Conservation (phyloP, 208 protist genomes). For the Crithidia mellificae region DNA sequence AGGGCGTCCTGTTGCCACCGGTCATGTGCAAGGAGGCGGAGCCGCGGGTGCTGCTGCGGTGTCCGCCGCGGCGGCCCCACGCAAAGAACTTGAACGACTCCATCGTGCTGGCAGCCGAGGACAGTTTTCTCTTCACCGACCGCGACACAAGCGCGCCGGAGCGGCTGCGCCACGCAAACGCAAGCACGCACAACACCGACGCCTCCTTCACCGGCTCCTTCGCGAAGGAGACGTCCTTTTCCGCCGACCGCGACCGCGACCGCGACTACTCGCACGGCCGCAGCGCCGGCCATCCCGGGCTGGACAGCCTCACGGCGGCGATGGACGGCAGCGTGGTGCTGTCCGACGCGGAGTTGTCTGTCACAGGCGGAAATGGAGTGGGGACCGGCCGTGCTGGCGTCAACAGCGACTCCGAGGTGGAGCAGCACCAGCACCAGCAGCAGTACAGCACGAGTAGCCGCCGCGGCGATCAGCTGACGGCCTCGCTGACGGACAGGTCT, state of each 20-base stretch:
- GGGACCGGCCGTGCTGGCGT: neutral
- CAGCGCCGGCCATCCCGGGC: neutral
- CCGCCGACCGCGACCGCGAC: constrained; percentile 2
- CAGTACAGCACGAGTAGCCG: constrained; percentile 4
- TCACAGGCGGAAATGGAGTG: constrained; percentile 6
- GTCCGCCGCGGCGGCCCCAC: constrained; percentile 5
- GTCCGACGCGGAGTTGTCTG: constrained; percentile 11
- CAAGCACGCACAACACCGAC: neutral
- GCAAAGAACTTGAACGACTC: constrained; percentile 26
- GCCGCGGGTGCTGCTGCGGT: constrained; percentile 31
- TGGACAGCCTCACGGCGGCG: constrained; percentile 9
- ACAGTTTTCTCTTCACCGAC: constrained; percentile 33
- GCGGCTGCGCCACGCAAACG: constrained; percentile 1
- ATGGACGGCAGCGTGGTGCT: constrained; percentile 6
- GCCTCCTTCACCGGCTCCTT: constrained; percentile 10
- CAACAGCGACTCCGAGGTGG: constrained; percentile 31
- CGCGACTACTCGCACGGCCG: no score
- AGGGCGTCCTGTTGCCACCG: constrained; percentile 71
- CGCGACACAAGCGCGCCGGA: constrained; percentile 21
- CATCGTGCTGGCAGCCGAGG: constrained; percentile 16
- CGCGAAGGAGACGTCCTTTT: constrained; percentile 13
- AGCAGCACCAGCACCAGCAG: constrained; percentile 8
- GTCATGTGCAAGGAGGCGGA: constrained; percentile 62
- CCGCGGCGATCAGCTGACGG: neutral
- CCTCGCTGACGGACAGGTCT: constrained; percentile 12